Base-by-base conservation (phyloP, 345 rosid species). In the Isatis tinctoria region DNA sequence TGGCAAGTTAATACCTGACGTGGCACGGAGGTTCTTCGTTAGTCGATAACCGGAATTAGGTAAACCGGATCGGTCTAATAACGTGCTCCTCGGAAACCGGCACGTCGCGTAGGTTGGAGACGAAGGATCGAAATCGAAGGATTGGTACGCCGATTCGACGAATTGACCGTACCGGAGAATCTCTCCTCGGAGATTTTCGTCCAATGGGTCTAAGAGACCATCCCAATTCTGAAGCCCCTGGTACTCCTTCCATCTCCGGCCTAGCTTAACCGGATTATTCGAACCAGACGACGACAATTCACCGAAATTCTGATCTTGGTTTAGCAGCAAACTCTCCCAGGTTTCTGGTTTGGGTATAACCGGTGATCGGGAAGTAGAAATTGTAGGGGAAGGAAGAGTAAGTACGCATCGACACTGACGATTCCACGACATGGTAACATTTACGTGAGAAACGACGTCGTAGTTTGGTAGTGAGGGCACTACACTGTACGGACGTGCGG, bases 121-220 rank as follows among this genome's bases (percentile, higher is more conserved):
- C 0, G 90, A 84, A 5, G 89, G 84, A 58, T 92, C 88, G 41
- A 88, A 90, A 76, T 95, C 95, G 40, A 85, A 95, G 0, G 96
- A 73, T 58, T 81, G 81, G 57, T 95, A 95, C 3, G 99, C 87
- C 4, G 97, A 89, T 8, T 90, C 90, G 0, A 92, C 91, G 75
- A 95, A 92, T 5, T 74, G 74, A 6, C 99, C 99, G 51, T 95
- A 95, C 14, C 99, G 87, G 32, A 95, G 85, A 45, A 95, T 90
- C 69, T 92, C 99, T 0, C 75, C 45, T 0, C 97, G 88, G 73
- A 95, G 79, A 66, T 77, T 88, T 11, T 92, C 90, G 70, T 94
- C 99, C 0, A 94, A 87, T 5, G 99, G 99, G 70, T 94, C 92
- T 17, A 86, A 83, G 32, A 86, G 70, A n/a, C 85, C 85, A 16